phyloP scores from a whole-genome alignment of 352 stramenopile species.

The Globisporangium iwayamae region DNA sequence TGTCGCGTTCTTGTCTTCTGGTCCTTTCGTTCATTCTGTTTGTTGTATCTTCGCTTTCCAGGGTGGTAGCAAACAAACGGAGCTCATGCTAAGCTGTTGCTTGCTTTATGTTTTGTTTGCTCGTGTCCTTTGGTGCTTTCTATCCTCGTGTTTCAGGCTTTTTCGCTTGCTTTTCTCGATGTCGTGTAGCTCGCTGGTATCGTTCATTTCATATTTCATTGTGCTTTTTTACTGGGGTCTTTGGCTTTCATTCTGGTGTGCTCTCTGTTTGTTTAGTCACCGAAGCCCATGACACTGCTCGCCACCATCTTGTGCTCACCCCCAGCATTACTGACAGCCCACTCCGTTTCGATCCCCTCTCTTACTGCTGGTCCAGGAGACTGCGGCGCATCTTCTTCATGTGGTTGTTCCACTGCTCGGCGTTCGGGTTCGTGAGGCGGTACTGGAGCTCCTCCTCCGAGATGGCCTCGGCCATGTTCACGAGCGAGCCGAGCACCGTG shows the following conservation, averaged over 20 bases:
- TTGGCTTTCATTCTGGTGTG: no score
- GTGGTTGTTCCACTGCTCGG: slow-evolving; percentile 77
- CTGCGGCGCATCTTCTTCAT: slow-evolving; percentile 77
- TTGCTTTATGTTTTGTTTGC: not conserved
- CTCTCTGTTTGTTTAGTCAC: slow-evolving; percentile 12
- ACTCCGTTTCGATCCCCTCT: not conserved
- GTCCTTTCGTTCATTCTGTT: slow-evolving; percentile 4
- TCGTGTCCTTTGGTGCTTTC: not conserved
- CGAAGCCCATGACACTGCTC: no score
- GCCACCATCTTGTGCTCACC: not conserved
- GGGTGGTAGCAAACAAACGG: no score
- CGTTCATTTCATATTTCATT: no score
- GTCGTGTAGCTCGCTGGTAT: no score
- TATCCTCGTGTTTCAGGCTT: not conserved
- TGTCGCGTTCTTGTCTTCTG: slow-evolving; percentile 6
- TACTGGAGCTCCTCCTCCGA: slow-evolving; percentile 90
- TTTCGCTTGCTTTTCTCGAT: no score
- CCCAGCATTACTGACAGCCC: not conserved
- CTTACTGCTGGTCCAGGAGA: slow-evolving; percentile 53
- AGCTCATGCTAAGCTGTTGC: no score
- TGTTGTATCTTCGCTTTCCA: not conserved
- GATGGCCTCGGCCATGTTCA: slow-evolving; percentile 90
- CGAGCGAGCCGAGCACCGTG: slow-evolving; percentile 85
- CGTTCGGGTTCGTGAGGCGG: slow-evolving; percentile 67
- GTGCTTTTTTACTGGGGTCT: no score